Conservation (phyloP, 768 basidiomycete species). For the Mycena kentingensis region DNA sequence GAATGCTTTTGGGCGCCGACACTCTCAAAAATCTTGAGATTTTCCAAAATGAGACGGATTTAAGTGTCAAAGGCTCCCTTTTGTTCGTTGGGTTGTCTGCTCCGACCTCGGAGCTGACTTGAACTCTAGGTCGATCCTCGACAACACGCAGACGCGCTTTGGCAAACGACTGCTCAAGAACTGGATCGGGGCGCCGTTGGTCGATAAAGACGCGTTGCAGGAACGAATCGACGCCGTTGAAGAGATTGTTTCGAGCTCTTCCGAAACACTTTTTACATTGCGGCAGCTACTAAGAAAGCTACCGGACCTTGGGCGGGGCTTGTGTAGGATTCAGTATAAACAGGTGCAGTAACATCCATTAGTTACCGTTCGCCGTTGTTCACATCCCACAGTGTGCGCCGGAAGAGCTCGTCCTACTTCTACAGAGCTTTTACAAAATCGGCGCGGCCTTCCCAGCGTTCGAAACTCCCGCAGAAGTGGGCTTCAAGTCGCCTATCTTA, state of each 20-base stretch:
- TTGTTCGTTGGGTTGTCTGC: slow-evolving; percentile 38
- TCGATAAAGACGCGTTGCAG: slow-evolving; percentile 65
- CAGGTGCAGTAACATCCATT: slow-evolving; percentile 55
- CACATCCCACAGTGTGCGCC: slow-evolving; percentile 65
- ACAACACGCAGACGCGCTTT: slow-evolving; percentile 86
- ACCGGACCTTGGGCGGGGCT: slow-evolving; percentile 86
- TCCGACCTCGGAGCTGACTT: neutral
- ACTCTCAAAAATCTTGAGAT: slow-evolving; percentile 90
- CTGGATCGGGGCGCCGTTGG: slow-evolving; percentile 87
- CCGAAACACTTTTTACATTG: slow-evolving; percentile 65
- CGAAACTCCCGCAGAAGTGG: slow-evolving; percentile 44
- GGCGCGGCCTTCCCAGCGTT: slow-evolving; percentile 60
- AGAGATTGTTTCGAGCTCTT: slow-evolving; percentile 69
- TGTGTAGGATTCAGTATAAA: slow-evolving; percentile 88
- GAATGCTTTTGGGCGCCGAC: slow-evolving; percentile 89
- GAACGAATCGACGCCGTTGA: slow-evolving; percentile 83
- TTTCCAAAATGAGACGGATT: slow-evolving; percentile 89
- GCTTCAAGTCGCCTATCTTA: slow-evolving; percentile 66
- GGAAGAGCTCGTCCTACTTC: slow-evolving; percentile 72
- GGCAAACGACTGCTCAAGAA: slow-evolving; percentile 78
- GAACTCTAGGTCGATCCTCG: slow-evolving; percentile 56
- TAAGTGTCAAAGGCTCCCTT: slow-evolving; percentile 70
- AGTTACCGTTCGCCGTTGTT: slow-evolving; percentile 3
- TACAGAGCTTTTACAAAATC: slow-evolving; percentile 75
- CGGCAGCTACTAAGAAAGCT: slow-evolving; percentile 68